Conservation (phyloP, 78 protist genomes). For the Dictyostelium discoideum region dicty_2.7 NC_007089.4:1366501-1367000, state of each 20-base stretch:
- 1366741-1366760: not conserved
- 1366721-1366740: not conserved
- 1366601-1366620: not conserved
- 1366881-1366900: not conserved
- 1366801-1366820: no score
- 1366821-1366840: not conserved
- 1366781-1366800: not conserved
- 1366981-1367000: slow-evolving; percentile 90
- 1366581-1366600: not conserved
- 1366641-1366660: slow-evolving; percentile 17
- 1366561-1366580: not conserved
- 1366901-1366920: slow-evolving; percentile 29
- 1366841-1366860: not conserved
- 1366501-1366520: not conserved
- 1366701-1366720: not conserved
- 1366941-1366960: slow-evolving; percentile 63
- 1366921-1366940: slow-evolving; percentile 35
- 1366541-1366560: not conserved
- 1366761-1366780: not conserved
- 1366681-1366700: slow-evolving; percentile 1
- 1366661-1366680: slow-evolving; percentile 5
- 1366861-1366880: not conserved
- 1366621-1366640: not conserved
- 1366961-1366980: slow-evolving; percentile 92
- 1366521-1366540: not conserved